These are phyloP conservation scores for Delphinella strobiligena DNA, from an alignment of 2,329 filamentous ascomycete genomes.

Conservation along the genomic window DNA sequence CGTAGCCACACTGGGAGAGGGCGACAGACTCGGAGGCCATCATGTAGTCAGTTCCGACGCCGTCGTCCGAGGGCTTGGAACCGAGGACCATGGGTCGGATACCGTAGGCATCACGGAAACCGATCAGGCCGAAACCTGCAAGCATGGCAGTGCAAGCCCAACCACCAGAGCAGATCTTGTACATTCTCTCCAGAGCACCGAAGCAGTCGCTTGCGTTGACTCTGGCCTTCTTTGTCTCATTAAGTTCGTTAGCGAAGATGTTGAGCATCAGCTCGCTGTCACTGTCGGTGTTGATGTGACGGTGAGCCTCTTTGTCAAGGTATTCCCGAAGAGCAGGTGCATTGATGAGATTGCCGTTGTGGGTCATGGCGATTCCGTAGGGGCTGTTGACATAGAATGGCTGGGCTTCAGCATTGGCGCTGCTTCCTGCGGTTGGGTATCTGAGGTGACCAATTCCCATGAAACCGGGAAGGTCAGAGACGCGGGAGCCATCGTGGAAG, in stretches of 20 bases:
- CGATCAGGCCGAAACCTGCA: conserved; percentile 67
- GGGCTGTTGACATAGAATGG: conserved; percentile 85
- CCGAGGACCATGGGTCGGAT: conserved; percentile 76
- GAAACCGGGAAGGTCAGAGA: conserved; percentile 65
- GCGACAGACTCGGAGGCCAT: conserved; percentile 84
- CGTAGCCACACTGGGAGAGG: conserved; percentile 68
- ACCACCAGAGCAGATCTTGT: conserved; percentile 58
- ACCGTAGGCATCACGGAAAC: conserved; percentile 67
- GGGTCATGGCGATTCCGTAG: conserved; percentile 68
- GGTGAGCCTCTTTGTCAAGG: conserved; percentile 65
- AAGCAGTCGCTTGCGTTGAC: conserved; percentile 71
- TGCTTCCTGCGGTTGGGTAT: conserved; percentile 82
- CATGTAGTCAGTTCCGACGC: conserved; percentile 66
- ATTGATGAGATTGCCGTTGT: conserved; percentile 87
- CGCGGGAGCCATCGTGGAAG: conserved; percentile 65
- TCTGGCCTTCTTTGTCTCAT: conserved; percentile 68
- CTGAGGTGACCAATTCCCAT: conserved; percentile 80
- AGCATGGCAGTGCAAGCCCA: conserved; percentile 77
- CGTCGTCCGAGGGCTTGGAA: conserved; percentile 54
- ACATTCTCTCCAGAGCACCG: conserved; percentile 58
- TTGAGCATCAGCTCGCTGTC: conserved; percentile 84
- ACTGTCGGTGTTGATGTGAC: conserved; percentile 83
- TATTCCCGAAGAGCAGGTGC: conserved; percentile 56
- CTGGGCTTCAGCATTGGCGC: conserved; percentile 73
- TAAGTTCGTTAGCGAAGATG: conserved; percentile 71